Evolutionary conservation across 176 grass and related monocot genomes (phyloP).

Genomic region (Avena insularis): DNA sequence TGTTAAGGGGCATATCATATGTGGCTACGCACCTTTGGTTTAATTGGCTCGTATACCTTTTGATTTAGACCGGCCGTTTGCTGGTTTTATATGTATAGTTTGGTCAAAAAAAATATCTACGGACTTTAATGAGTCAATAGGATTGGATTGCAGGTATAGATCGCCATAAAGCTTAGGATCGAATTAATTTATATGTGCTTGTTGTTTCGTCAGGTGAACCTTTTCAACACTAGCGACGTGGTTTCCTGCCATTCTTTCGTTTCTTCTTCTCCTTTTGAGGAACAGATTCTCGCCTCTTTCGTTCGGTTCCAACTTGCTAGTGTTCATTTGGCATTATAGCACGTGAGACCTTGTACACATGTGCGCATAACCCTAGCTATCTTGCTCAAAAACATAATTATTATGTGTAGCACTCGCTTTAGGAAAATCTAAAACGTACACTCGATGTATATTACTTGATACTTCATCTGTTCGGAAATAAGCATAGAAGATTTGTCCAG

Average conservation of each 20-base stretch:
- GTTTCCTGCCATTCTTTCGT: slow-evolving; percentile 56
- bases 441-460: not conserved
- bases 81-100: not conserved
- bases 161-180: slow-evolving; percentile 37
- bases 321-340: slow-evolving; percentile 15
- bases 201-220: slow-evolving; percentile 28
- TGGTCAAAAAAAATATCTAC: slow-evolving; percentile 25
- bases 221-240: slow-evolving; percentile 49
- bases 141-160: slow-evolving; percentile 39
- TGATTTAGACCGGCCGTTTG: not conserved
- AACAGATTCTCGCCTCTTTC: slow-evolving; percentile 31
- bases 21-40: not conserved
- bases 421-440: not conserved
- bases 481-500: too few relatives aligned
- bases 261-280: slow-evolving; percentile 13
- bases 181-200: slow-evolving; percentile 17
- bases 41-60: not conserved
- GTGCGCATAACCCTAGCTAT: not conserved
- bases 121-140: not conserved
- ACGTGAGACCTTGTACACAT: slow-evolving; percentile 24
- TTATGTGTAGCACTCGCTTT: not conserved
- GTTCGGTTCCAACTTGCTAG: not conserved
- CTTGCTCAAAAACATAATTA: not conserved
- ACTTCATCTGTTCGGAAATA: too few relatives aligned
- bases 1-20: slow-evolving; percentile 38